phyloP scores from a whole-genome alignment of 768 basidiomycete genomes.

The Cantharellus anzutake region DNA sequence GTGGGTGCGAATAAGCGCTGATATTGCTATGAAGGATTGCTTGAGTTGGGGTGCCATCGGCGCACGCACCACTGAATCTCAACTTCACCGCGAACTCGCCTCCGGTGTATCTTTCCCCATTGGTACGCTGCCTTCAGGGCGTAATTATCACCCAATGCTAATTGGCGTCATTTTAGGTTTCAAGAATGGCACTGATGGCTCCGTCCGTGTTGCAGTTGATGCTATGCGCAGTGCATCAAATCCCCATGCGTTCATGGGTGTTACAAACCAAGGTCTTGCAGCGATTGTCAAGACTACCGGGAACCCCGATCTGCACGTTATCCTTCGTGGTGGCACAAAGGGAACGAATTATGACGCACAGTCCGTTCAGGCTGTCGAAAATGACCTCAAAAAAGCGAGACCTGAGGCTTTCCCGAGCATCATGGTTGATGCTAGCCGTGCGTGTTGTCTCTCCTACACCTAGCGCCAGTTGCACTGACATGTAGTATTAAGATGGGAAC shows the following conservation, averaged over 20 bases:
- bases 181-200: constrained; percentile 97
- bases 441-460: constrained; percentile 14
- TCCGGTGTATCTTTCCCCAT: constrained; percentile 96
- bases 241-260: constrained; percentile 89
- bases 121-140: constrained; percentile 11
- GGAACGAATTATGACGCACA: constrained; percentile 79
- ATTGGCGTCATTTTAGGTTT: constrained; percentile 32
- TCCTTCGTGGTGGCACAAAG: constrained; percentile 78
- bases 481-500: constrained; percentile 56
- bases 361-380: constrained; percentile 44
- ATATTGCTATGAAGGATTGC: constrained; percentile 19
- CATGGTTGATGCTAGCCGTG: constrained; percentile 79
- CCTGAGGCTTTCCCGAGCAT: constrained; percentile 37
- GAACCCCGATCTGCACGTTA: constrained; percentile 77
- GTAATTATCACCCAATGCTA: neutral
- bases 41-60: constrained; percentile 93
- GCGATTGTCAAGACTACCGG: constrained; percentile 85
- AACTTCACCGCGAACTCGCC: constrained; percentile 91
- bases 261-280: constrained; percentile 42
- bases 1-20: neutral
- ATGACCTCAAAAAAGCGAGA: constrained; percentile 44
- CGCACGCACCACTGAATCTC: constrained; percentile 91
- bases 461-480: no score
- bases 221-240: constrained; percentile 86
- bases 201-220: constrained; percentile 78